A percentile compares a stretch with the other conserved stretches of the same genome.
Conservation (phyloP, 2,329 filamentous ascomycete genomes). For the Colletotrichum plurivorum region DNA sequence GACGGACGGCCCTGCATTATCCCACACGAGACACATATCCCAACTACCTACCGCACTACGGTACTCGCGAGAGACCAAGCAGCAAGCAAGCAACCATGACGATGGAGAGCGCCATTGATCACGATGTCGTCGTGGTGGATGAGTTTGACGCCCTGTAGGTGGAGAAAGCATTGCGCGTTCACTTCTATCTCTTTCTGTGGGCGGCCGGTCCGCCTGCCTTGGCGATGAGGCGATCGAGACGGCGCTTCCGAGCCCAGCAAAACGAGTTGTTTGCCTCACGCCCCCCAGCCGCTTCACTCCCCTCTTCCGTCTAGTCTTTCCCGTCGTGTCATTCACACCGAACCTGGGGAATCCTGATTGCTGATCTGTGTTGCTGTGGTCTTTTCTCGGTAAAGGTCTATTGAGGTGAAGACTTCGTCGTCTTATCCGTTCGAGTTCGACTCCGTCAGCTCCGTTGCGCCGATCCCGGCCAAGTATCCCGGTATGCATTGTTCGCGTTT, state of each 20-base stretch:
- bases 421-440: slow-evolving; percentile 10
- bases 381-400: slow-evolving; percentile 44
- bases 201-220: background rate
- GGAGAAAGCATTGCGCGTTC: slow-evolving; percentile 29
- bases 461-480: slow-evolving; percentile 51
- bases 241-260: slow-evolving; percentile 13
- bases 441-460: slow-evolving; percentile 15
- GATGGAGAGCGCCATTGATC: slow-evolving; percentile 50
- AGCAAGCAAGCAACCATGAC: slow-evolving; percentile 19
- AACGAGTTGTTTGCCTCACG: background rate
- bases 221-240: slow-evolving; percentile 13
- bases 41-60: too few species aligned
- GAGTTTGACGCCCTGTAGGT: slow-evolving; percentile 71
- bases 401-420: slow-evolving; percentile 53
- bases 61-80: background rate
- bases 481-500: slow-evolving; percentile 45
- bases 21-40: too few species aligned
- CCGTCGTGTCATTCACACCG: slow-evolving; percentile 32
- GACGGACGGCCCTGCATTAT: background rate
- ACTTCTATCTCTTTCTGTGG: slow-evolving; percentile 7
- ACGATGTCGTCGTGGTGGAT: slow-evolving; percentile 62
- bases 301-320: background rate
- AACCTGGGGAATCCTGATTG: slow-evolving; percentile 1
- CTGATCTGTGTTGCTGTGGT: slow-evolving; percentile 14
- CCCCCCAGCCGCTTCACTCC: background rate